Evolutionary conservation across 2,329 filamentous ascomycete species (phyloP).

Genomic region (Cladosporium phlei): DNA sequence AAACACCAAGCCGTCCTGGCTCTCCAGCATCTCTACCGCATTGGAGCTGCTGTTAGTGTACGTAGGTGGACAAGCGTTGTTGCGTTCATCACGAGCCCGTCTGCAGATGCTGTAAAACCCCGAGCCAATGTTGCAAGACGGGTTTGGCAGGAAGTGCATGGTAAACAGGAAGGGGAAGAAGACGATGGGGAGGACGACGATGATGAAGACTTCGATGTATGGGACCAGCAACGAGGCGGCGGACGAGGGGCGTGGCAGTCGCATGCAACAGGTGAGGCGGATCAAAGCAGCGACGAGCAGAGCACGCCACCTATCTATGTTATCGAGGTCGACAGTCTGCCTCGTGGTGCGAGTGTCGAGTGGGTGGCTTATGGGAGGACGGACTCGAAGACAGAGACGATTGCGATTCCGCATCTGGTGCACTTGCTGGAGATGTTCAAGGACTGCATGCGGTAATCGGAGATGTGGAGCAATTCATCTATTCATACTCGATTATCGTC

Average conservation of each 20-base stretch:
- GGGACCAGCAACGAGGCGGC: slow-evolving; percentile 55
- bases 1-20: slow-evolving; percentile 63
- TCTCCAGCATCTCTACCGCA: slow-evolving; percentile 84
- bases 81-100: slow-evolving; percentile 60
- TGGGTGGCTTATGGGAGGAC: slow-evolving; percentile 51
- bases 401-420: background rate
- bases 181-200: slow-evolving; percentile 37
- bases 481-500: too few species aligned
- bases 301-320: slow-evolving; percentile 64
- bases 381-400: background rate
- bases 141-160: slow-evolving; percentile 9
- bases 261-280: slow-evolving; percentile 29
- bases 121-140: slow-evolving; percentile 34
- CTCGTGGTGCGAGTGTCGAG: slow-evolving; percentile 69
- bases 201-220: slow-evolving; percentile 56
- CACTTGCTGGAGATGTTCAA: slow-evolving; percentile 10
- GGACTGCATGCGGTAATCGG: background rate
- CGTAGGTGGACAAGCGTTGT: slow-evolving; percentile 71
- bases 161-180: slow-evolving; percentile 22
- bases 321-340: slow-evolving; percentile 71
- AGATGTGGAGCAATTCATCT: too few species aligned
- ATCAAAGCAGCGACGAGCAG: background rate
- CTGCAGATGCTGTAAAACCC: slow-evolving; percentile 20
- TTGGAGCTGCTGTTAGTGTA: slow-evolving; percentile 67
- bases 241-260: slow-evolving; percentile 20